Percentiles rank a stretch among this genome's conserved stretches.
Conservation (phyloP, 2,329 filamentous ascomycete species). For the Pseudogymnoascus sp. region DNA sequence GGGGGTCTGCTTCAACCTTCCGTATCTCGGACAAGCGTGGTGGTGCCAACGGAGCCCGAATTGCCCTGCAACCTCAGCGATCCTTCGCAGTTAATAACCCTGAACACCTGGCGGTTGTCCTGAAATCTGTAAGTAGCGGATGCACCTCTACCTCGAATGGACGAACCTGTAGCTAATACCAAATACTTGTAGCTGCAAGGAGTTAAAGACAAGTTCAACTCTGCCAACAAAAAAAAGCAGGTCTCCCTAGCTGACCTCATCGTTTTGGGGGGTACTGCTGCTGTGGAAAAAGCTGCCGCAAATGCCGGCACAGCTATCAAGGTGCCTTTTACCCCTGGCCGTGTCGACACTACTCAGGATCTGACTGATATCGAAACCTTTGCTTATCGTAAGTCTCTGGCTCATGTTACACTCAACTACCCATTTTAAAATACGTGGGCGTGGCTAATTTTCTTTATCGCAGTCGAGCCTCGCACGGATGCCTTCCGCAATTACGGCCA, state of each 20-base stretch:
- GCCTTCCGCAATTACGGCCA: constrained; percentile 53
- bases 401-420: background rate
- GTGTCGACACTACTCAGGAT: constrained; percentile 46
- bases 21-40: constrained; percentile 51
- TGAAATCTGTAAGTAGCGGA: constrained; percentile 6
- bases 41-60: constrained; percentile 50
- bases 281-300: constrained; percentile 44
- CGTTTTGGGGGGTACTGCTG: constrained; percentile 46
- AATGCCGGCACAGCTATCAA: constrained; percentile 27
- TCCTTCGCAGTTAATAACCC: constrained; percentile 50
- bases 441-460: background rate
- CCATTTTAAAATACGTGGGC: background rate
- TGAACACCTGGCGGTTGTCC: constrained; percentile 30
- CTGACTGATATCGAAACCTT: constrained; percentile 47
- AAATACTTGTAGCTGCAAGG: constrained; percentile 3
- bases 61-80: constrained; percentile 46
- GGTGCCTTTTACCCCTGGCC: constrained; percentile 47
- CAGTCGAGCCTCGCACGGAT: constrained; percentile 42
- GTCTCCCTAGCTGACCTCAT: constrained; percentile 52
- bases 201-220: constrained; percentile 40
- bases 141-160: background rate
- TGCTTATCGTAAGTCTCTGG: constrained; percentile 29
- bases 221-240: constrained; percentile 44
- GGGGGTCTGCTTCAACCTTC: constrained; percentile 42
- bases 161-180: background rate